A percentile compares a stretch with the other conserved stretches of the same genome.
Evolutionary conservation across 805 yeast species (phyloP).

Genomic region (Spathaspora boniae): DNA sequence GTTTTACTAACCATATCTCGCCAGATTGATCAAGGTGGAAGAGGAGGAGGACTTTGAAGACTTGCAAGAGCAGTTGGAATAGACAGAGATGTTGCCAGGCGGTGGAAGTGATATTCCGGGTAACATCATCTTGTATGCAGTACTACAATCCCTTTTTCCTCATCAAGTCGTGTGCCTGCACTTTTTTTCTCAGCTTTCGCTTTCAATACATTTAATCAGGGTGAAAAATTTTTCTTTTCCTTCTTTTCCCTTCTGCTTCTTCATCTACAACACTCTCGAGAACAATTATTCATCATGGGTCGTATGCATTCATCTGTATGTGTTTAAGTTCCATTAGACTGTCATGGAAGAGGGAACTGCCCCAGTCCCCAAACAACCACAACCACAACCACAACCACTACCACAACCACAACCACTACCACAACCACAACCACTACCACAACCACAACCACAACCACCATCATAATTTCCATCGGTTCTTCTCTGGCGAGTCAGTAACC

Average conservation of each 20-base stretch:
- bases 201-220: conserved; percentile 6
- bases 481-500: neutral
- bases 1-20: conserved; percentile 17
- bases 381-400: no score
- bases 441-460: neutral
- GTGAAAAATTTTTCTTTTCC: conserved; percentile 20
- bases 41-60: conserved; percentile 73
- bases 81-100: conserved; percentile 2
- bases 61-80: conserved; percentile 34
- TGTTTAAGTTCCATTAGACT: no score
- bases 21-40: conserved; percentile 54
- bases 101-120: neutral
- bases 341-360: no score
- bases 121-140: no score
- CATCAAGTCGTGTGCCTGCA: neutral
- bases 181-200: neutral
- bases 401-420: neutral
- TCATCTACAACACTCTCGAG: conserved; percentile 14
- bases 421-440: neutral
- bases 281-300: conserved; percentile 82
- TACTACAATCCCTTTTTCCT: conserved; percentile 3
- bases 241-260: conserved; percentile 7
- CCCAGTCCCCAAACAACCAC: no score
- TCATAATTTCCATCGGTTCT: neutral
- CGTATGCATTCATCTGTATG: conserved; percentile 99